Percentiles rank a stretch among this genome's conserved stretches.
phyloP scores from a whole-genome alignment of 306 rosid genomes.

The Cucumis sativus region DNA sequence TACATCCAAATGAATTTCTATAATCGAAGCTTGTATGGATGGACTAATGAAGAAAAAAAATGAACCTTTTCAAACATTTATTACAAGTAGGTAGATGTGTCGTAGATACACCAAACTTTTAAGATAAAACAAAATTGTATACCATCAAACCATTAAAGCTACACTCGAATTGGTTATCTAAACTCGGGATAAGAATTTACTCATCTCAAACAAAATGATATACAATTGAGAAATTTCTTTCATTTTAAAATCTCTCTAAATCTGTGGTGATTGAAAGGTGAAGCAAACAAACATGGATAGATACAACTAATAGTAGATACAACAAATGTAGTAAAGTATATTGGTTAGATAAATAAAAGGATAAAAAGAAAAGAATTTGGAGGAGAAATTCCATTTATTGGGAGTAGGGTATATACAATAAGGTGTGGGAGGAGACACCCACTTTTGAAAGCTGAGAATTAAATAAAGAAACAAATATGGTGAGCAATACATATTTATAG shows the following conservation, averaged over 20 bases:
- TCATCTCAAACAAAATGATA: not conserved
- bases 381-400: not conserved
- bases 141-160: not conserved
- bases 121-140: not conserved
- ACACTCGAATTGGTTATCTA: not conserved
- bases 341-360: no score
- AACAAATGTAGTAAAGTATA: no score
- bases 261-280: no score
- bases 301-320: no score
- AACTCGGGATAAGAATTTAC: not conserved
- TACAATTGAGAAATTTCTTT: no score
- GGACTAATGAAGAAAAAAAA: not conserved
- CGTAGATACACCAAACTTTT: not conserved
- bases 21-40: not conserved
- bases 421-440: not conserved
- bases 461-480: not conserved
- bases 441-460: not conserved
- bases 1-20: not conserved
- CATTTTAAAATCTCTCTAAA: no score
- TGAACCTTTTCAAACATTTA: not conserved
- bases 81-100: not conserved
- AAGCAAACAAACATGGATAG: no score
- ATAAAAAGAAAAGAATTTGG: not conserved
- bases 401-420: not conserved
- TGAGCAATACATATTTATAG: not conserved